Conservation (phyloP, 306 rosid genomes). For the Cicer judaicum region DNA sequence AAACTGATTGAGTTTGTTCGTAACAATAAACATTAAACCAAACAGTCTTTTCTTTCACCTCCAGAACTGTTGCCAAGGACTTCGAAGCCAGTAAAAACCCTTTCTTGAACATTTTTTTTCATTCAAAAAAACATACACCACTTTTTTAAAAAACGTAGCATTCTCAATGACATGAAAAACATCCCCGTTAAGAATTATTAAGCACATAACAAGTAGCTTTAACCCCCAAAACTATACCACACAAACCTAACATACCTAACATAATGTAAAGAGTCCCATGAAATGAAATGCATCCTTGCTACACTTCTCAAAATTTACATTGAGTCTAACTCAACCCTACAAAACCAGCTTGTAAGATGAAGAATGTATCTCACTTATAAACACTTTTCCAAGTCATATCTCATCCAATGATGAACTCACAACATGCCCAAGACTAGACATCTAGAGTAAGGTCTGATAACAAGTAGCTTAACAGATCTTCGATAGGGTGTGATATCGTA, state of each 20-base stretch:
- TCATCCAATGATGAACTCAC: too few relatives aligned
- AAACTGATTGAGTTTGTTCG: background rate
- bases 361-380: too few relatives aligned
- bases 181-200: slow-evolving; percentile 24
- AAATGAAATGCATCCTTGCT: slow-evolving; percentile 1
- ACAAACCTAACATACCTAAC: slow-evolving; percentile 7
- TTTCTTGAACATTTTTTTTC: background rate
- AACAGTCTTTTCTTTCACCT: slow-evolving; percentile 4
- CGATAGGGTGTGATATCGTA: too few relatives aligned
- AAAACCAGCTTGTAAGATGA: too few relatives aligned
- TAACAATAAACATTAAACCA: slow-evolving; percentile 29
- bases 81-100: slow-evolving; percentile 19
- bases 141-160: background rate
- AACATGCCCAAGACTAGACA: too few relatives aligned
- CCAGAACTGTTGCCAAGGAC: background rate
- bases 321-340: too few relatives aligned
- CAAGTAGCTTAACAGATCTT: too few relatives aligned
- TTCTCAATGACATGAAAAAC: slow-evolving; percentile 33
- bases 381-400: too few relatives aligned
- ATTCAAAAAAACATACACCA: background rate
- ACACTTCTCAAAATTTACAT: background rate
- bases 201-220: slow-evolving; percentile 7
- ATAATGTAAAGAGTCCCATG: background rate
- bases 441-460: too few relatives aligned
- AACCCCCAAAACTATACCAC: background rate